Percentiles rank a stretch among this genome's conserved stretches.
Evolutionary conservation across 1,284 basidiomycete genomes (phyloP).

Genomic region (Microbotryomycetes sp.): DNA sequence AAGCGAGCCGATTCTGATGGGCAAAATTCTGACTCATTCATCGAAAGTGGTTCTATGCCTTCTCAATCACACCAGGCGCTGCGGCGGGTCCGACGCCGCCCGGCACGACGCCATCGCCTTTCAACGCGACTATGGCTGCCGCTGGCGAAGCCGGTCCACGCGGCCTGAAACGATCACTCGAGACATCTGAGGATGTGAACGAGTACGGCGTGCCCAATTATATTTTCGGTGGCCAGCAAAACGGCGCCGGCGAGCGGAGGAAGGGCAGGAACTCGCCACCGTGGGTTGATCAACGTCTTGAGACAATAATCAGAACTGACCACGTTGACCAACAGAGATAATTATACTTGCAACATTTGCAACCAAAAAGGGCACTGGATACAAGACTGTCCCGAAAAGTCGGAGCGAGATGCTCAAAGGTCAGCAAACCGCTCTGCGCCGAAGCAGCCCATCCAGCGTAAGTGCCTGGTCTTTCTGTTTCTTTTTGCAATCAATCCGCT

Average conservation of each 20-base stretch:
- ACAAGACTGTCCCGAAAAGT: constrained; percentile 65
- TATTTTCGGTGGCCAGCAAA: constrained; percentile 28
- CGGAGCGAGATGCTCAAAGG: constrained; percentile 20
- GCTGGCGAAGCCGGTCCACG: constrained; percentile 11
- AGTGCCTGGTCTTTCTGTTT: constrained; percentile 40
- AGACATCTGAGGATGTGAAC: constrained; percentile 19
- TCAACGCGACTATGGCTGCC: constrained; percentile 41
- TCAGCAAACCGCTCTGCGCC: constrained; percentile 40
- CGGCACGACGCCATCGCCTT: constrained; percentile 67
- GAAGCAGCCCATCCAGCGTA: constrained; percentile 69
- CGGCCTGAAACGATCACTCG: constrained; percentile 26
- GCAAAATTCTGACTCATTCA: neutral
- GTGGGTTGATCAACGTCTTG: constrained; percentile 58
- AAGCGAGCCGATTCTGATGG: neutral
- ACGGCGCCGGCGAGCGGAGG: neutral
- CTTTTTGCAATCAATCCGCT: too few species aligned
- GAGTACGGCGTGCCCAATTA: constrained; percentile 33
- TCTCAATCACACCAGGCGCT: constrained; percentile 51
- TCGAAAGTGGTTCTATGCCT: constrained; percentile 67
- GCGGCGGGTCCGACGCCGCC: constrained; percentile 49
- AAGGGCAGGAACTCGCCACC: constrained; percentile 28
- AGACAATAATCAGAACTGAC: constrained; percentile 58
- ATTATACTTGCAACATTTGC: constrained; percentile 32
- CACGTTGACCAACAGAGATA: constrained; percentile 9
- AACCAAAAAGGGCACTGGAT: constrained; percentile 56